Percentiles rank a stretch among this genome's conserved stretches.
Conservation (phyloP, 169 alveolate species). For the Cryptosporidium viatorum region DNA sequence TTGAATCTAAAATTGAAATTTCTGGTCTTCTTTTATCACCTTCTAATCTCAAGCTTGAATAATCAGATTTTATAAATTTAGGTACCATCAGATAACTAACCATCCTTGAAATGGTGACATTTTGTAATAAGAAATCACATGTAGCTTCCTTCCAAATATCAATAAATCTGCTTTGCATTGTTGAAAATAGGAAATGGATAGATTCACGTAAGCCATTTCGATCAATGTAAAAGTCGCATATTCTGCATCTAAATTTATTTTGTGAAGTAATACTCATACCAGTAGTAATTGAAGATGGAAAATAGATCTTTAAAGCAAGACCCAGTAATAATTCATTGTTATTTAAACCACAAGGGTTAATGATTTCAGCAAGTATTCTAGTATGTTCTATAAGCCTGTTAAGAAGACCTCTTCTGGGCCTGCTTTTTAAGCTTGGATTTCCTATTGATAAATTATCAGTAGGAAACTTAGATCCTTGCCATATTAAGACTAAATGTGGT, state of each 20-base stretch:
- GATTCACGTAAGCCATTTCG: background rate
- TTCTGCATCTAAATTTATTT: constrained; percentile 6
- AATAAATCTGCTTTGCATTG: constrained; percentile 32
- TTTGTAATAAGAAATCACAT: constrained; percentile 42
- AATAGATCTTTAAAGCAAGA: constrained; percentile 24
- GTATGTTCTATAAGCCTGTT: constrained; percentile 10
- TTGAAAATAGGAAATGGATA: constrained; percentile 39
- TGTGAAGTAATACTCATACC: background rate
- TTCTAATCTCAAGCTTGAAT: background rate
- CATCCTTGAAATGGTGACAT: constrained; percentile 14
- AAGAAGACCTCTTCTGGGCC: background rate
- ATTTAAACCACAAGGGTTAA: background rate
- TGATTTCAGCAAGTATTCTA: constrained; percentile 21
- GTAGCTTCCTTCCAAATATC: constrained; percentile 59
- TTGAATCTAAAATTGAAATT: constrained; percentile 16
- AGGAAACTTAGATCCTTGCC: constrained; percentile 31
- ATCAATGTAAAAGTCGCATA: constrained; percentile 9
- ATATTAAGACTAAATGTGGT: constrained; percentile 24
- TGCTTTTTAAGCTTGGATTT: background rate
- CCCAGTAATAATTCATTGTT: background rate
- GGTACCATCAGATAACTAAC: constrained; percentile 52
- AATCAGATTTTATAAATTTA: constrained; percentile 15
- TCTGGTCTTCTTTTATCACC: background rate
- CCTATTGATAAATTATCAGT: background rate
- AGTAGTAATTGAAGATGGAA: constrained; percentile 38